Evolutionary conservation across 2,329 filamentous ascomycete species (phyloP).

Genomic region (Diaporthe batatas): DNA sequence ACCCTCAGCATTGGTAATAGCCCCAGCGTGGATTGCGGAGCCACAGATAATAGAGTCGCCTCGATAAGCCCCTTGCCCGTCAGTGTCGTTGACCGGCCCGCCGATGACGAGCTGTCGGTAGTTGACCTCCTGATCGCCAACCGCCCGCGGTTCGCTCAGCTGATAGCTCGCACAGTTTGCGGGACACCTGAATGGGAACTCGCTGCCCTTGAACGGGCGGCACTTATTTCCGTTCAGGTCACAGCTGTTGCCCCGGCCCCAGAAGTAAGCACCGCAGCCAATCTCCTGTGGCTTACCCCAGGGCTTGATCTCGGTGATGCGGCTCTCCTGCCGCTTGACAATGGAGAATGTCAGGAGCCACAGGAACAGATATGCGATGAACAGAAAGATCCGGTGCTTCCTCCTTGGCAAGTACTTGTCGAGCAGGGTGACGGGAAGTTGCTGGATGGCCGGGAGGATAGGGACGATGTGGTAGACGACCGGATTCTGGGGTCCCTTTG

Average conservation of each 20-base stretch:
- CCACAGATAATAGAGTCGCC: conserved; percentile 86
- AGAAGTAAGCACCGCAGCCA: conserved; percentile 77
- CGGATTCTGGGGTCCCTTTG: conserved; percentile 68
- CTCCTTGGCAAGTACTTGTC: conserved; percentile 72
- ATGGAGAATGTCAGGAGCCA: conserved; percentile 80
- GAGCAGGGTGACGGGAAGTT: conserved; percentile 73
- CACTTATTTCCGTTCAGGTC: conserved; percentile 81
- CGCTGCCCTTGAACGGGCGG: conserved; percentile 78
- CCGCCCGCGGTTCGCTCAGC: conserved; percentile 79
- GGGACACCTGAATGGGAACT: conserved; percentile 81
- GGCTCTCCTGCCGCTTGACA: conserved; percentile 74
- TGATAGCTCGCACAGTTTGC: conserved; percentile 76
- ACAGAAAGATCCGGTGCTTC: conserved; percentile 70
- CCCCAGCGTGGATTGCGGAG: conserved; percentile 80
- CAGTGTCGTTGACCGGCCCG: conserved; percentile 64
- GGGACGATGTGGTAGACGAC: conserved; percentile 67
- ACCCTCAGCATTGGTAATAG: conserved; percentile 74
- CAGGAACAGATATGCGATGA: conserved; percentile 70
- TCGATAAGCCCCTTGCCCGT: conserved; percentile 75
- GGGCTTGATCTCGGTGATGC: conserved; percentile 72
- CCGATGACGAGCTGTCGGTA: conserved; percentile 77
- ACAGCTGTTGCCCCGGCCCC: conserved; percentile 78
- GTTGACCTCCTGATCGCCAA: conserved; percentile 76
- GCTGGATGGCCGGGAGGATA: conserved; percentile 75
- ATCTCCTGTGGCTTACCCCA: conserved; percentile 77